Conservation (phyloP, 768 basidiomycete genomes). For the Amanita exitialis region DNA sequence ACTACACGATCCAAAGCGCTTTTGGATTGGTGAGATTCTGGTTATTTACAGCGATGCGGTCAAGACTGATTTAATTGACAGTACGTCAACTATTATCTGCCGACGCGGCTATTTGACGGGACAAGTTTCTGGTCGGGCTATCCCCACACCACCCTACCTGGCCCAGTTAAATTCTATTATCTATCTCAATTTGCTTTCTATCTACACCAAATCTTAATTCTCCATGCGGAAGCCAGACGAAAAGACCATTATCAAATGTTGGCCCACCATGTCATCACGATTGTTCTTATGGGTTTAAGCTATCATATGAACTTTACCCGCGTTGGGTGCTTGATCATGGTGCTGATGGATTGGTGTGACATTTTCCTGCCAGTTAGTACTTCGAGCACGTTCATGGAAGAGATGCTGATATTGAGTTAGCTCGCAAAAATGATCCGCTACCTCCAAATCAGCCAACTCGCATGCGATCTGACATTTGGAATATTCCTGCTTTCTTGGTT, state of each 20-base stretch:
- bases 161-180: constrained; percentile 83
- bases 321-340: constrained; percentile 82
- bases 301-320: constrained; percentile 83
- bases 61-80: constrained; percentile 18
- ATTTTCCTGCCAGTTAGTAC: constrained; percentile 79
- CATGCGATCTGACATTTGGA: constrained; percentile 70
- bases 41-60: not conserved
- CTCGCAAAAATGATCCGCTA: constrained; percentile 93
- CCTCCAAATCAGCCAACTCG: constrained; percentile 45
- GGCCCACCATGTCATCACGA: constrained; percentile 87
- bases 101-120: constrained; percentile 55
- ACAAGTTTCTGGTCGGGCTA: constrained; percentile 67
- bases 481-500: constrained; percentile 87
- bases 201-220: constrained; percentile 80
- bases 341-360: constrained; percentile 92
- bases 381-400: not conserved
- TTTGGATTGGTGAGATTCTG: constrained; percentile 73
- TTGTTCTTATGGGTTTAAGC: constrained; percentile 64
- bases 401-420: constrained; percentile 25
- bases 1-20: constrained; percentile 66
- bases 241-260: constrained; percentile 97
- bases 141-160: constrained; percentile 76
- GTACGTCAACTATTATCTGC: constrained; percentile 74
- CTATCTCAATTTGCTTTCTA: constrained; percentile 83
- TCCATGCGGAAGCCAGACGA: constrained; percentile 86